Conservation (phyloP, 2,329 filamentous ascomycete species). For the Pseudogymnoascus sp. region DNA sequence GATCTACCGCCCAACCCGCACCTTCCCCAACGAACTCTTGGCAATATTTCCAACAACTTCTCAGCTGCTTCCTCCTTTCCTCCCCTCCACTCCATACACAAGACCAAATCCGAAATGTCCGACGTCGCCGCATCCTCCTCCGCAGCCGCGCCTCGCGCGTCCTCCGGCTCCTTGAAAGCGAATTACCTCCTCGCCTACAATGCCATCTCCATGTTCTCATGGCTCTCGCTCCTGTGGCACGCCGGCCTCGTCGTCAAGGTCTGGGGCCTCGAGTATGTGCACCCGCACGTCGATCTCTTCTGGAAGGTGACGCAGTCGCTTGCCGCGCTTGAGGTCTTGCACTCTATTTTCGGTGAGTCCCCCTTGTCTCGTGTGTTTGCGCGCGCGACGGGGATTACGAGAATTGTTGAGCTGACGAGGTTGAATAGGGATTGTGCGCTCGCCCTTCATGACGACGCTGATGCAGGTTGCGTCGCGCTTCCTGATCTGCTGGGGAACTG, state of each 20-base stretch:
- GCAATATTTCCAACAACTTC: constrained; percentile 1
- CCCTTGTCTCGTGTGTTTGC: not conserved
- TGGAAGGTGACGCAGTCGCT: constrained; percentile 76
- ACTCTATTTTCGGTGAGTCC: constrained; percentile 63
- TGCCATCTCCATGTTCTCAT: constrained; percentile 64
- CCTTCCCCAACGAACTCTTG: constrained; percentile 5
- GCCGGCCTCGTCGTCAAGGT: constrained; percentile 48
- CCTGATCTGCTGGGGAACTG: constrained; percentile 81
- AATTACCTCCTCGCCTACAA: constrained; percentile 84
- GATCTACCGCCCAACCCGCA: not conserved
- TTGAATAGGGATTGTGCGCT: constrained; percentile 66
- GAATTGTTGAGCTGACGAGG: constrained; percentile 14
- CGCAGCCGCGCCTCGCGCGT: not conserved
- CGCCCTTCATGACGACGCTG: constrained; percentile 73
- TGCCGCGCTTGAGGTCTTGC: constrained; percentile 74
- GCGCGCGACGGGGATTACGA: not conserved
- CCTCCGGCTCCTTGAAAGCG: constrained; percentile 41
- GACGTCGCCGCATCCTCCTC: not conserved
- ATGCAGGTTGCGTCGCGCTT: constrained; percentile 88
- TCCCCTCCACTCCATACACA: not conserved
- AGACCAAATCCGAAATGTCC: not conserved
- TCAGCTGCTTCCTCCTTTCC: not conserved
- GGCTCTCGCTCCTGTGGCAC: constrained; percentile 67
- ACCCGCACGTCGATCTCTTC: constrained; percentile 55
- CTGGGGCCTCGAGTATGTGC: constrained; percentile 51